Percentiles rank a stretch among this genome's conserved stretches.
Evolutionary conservation across 164 flowering plant genomes (phyloP).

Genomic region (Paratinospora sagittata): DNA sequence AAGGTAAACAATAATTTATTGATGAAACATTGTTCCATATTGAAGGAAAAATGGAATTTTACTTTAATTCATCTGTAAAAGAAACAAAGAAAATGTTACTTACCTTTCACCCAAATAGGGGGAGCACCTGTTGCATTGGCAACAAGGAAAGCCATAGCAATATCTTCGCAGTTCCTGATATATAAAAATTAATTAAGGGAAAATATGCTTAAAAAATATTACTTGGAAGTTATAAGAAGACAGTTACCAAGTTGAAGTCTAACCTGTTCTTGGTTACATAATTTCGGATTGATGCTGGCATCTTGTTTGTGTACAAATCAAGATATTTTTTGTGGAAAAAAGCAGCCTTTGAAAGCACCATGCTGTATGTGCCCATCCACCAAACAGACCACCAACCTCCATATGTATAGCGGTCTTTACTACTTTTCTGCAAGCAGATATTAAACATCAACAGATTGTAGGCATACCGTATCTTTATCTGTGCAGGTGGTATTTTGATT

Average conservation of each 20-base stretch:
- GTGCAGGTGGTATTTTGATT: not conserved
- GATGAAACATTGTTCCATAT: not conserved
- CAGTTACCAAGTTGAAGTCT: not conserved
- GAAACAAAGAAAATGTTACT: not conserved
- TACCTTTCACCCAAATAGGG: conserved; percentile 96
- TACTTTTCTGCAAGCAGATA: conserved; percentile 41
- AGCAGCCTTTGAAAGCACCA: conserved; percentile 93
- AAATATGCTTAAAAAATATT: no score
- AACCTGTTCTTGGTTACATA: conserved; percentile 71
- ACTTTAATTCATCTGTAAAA: no score
- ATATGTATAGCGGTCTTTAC: conserved; percentile 44
- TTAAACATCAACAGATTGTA: not conserved
- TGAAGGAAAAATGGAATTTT: not conserved
- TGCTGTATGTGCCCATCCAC: conserved; percentile 98
- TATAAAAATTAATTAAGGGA: no score
- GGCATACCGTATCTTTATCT: not conserved
- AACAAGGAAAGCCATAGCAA: conserved; percentile 93
- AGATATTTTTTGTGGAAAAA: conserved; percentile 90
- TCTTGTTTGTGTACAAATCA: conserved; percentile 60
- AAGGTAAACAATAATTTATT: not conserved
- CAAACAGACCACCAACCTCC: conserved; percentile 99
- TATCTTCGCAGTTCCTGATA: conserved; percentile 93
- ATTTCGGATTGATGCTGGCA: conserved; percentile 82
- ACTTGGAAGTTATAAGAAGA: no score
- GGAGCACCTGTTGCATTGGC: conserved; percentile 89